These are phyloP conservation scores for Euphorbia pulcherrima DNA, from an alignment of 345 rosid genomes.

Conservation along the genomic window DNA sequence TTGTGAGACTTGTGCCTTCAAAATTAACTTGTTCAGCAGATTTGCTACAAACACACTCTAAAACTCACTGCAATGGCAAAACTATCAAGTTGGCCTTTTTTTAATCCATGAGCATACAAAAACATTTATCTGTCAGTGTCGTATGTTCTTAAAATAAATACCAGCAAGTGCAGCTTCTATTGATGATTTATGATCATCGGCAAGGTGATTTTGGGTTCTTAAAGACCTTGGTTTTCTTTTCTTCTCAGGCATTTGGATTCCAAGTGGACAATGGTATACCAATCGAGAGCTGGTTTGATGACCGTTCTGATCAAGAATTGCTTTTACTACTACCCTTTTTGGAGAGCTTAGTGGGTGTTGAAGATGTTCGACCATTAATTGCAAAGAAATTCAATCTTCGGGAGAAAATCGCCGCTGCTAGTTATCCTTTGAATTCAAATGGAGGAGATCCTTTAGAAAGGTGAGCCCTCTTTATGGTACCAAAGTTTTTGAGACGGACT, in stretches of 20 bases:
- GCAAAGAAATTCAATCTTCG: slow-evolving; percentile 75
- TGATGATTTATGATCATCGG: neutral
- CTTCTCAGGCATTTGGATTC: slow-evolving; percentile 83
- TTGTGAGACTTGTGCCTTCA: neutral
- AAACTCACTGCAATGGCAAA: neutral
- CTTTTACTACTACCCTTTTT: slow-evolving; percentile 76
- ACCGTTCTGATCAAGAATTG: slow-evolving; percentile 72
- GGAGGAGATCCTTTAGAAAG: slow-evolving; percentile 54
- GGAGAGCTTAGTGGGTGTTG: slow-evolving; percentile 83
- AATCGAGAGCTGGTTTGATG: slow-evolving; percentile 97
- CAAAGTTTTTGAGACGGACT: neutral
- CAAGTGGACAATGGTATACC: slow-evolving; percentile 99
- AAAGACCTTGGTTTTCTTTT: slow-evolving; percentile 10
- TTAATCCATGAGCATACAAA: neutral
- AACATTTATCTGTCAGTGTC: neutral
- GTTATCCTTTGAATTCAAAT: slow-evolving; percentile 41
- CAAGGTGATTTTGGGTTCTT: neutral
- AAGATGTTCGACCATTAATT: slow-evolving; percentile 85
- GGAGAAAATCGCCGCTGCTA: slow-evolving; percentile 73
- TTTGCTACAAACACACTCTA: neutral
- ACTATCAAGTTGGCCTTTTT: neutral
- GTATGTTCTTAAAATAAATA: neutral
- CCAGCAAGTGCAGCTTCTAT: neutral
- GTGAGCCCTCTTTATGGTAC: slow-evolving; percentile 8
- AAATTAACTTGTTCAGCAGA: neutral